A percentile compares a stretch with the other conserved stretches of the same genome.
These are phyloP conservation scores for Phyllosticta ampelicida DNA, from an alignment of 2,329 filamentous ascomycete genomes.

Conservation along the genomic window DNA sequence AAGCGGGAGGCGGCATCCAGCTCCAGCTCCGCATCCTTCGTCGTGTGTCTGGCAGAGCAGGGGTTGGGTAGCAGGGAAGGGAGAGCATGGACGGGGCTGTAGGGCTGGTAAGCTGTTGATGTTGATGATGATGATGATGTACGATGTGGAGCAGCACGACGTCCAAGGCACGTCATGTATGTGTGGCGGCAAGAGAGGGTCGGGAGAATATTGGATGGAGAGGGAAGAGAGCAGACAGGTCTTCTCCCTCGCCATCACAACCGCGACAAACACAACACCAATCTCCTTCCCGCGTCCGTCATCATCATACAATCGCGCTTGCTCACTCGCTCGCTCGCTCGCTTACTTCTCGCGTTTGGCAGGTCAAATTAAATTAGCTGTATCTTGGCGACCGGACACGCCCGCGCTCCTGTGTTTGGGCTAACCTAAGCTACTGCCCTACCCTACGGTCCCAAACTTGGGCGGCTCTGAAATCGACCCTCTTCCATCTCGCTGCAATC, in stretches of 20 bases:
- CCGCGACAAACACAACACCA: no score
- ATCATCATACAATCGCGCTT: no score
- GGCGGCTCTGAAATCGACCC: neutral
- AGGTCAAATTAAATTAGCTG: neutral
- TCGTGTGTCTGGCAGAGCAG: neutral
- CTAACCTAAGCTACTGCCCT: neutral
- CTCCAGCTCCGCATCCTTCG: neutral
- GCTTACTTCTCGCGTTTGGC: neutral
- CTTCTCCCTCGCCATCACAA: neutral
- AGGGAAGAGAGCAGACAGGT: neutral
- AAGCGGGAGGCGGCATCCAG: neutral
- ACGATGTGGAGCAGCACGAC: neutral
- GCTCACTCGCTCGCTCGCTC: neutral
- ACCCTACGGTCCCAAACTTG: neutral
- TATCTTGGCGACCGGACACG: neutral
- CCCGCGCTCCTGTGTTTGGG: neutral
- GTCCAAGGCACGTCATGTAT: neutral
- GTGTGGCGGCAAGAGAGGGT: neutral
- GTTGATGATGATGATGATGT: neutral
- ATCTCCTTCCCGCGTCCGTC: no score
- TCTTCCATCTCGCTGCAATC: neutral
- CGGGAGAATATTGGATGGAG: neutral
- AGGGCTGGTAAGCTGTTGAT: neutral
- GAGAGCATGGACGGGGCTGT: neutral
- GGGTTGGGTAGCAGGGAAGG: neutral